Evolutionary conservation across 495 filamentous ascomycete genomes (phyloP).

Genomic region (Hyaloscypha finlandica): DNA sequence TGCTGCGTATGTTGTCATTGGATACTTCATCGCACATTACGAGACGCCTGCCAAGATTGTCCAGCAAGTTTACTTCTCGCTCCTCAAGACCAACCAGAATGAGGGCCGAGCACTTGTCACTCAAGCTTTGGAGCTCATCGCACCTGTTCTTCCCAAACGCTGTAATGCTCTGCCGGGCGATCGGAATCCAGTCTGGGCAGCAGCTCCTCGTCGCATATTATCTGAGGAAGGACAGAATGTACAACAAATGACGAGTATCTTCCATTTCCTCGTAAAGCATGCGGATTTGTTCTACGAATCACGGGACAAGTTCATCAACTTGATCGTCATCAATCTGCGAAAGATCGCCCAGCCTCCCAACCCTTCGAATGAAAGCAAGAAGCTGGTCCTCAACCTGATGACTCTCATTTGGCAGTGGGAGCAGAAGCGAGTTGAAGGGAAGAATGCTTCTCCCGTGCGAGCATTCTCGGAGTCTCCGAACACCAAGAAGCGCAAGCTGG

Average conservation of each 20-base stretch:
- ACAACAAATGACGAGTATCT: constrained; percentile 95
- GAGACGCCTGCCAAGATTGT: constrained; percentile 97
- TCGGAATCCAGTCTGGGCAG: constrained; percentile 75
- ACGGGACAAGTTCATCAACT: constrained; percentile 81
- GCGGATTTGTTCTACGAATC: constrained; percentile 94
- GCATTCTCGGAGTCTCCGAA: constrained; percentile 67
- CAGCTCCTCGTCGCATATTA: constrained; percentile 86
- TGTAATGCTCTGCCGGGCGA: constrained; percentile 49
- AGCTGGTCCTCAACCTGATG: constrained; percentile 87
- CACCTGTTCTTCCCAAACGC: constrained; percentile 86
- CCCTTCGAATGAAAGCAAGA: constrained; percentile 90
- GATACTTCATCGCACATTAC: constrained; percentile 96
- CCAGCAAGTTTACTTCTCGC: constrained; percentile 86
- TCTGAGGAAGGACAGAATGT: constrained; percentile 95
- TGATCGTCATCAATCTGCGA: constrained; percentile 83
- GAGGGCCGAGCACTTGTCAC: constrained; percentile 91
- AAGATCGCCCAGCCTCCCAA: constrained; percentile 87
- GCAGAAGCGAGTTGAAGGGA: constrained; percentile 67
- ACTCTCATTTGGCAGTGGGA: constrained; percentile 93
- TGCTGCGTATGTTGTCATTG: constrained; percentile 94
- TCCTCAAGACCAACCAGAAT: constrained; percentile 90
- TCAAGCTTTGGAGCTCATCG: constrained; percentile 91
- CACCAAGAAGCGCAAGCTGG: constrained; percentile 74
- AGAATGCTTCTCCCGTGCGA: constrained; percentile 42
- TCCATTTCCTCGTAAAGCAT: constrained; percentile 92